Evolutionary conservation across 1,284 basidiomycete species (phyloP), one percentile per base, ranked within the genome.

Genomic region (Austroboletus novae-zelandiae): DNA sequence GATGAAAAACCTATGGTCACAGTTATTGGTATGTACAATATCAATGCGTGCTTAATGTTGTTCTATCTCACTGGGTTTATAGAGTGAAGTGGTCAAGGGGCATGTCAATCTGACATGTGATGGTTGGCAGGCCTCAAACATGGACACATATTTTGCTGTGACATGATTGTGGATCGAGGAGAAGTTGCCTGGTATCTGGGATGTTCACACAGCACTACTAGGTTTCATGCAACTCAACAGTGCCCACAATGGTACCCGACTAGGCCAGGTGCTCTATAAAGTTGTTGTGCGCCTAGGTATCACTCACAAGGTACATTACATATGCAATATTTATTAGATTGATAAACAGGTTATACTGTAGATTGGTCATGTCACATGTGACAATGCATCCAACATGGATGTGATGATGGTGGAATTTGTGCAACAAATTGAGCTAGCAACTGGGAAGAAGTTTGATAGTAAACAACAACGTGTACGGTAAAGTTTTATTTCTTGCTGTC

Each of bases 131-230:
- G 57, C 55, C 11, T 29, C 32, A 1, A 59, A 57, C 25, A 47
- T 43, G 5, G 49, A 61, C 39, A 52, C 43, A 5, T 61, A 58
- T 36, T 57, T 61, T 37, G 54, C 53, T 9, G 54, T 58, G 11
- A 60, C 46, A 4, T 54, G 49, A 3, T 53, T 53, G 20, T 60
- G 56, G n/a, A n/a, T n/a, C n/a, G n/a, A n/a, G n/a, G n/a, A n/a
- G n/a, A n/a, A n/a, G n/a, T n/a, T n/a, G n/a, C n/a, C n/a, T n/a
- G n/a, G n/a, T n/a, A n/a, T n/a, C n/a, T n/a, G n/a, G n/a, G n/a
- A n/a, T n/a, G 18, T 44, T 23, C 14, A 44, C 23, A 51, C 34
- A 11, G 49, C 52, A 6, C 29, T 54, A 7, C 36, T 54, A 14
- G 49, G 52, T 5, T 54, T 54, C 14, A 35, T 18, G 4, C n/a